Evolutionary conservation across 352 stramenopile genomes (phyloP), one percentile per base, ranked within the genome.

Genomic region (Paralagenidium karlingii): DNA sequence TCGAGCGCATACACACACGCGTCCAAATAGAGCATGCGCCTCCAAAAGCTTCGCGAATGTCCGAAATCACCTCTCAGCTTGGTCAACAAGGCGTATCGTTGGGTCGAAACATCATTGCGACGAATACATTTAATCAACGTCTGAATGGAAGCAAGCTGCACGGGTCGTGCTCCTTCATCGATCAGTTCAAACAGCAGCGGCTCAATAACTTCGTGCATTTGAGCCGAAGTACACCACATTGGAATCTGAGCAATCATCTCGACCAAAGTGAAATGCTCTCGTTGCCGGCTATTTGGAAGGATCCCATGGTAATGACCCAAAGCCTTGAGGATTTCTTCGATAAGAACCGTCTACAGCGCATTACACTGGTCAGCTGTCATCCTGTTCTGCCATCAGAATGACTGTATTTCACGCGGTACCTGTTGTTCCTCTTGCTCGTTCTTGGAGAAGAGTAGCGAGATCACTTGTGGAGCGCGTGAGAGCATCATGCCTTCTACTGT

Each of bases 181-280:
- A 86, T 71, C 3, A 84, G 53, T 26, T 83, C 76, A 40, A 86
- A 86, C 18, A 89, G 40, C 15, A 89, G 76, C 4, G 76, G 76
- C 19, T 80, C 71, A 26, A 85, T 54, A 51, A 71, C 73, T 29
- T 85, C 71, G 45, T 80, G 74, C 50, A 82, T 71, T 33, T 85
- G 71, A 9, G 58, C 40, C 6, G 65, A 64, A 10, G 71, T 66
- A 19, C 60, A 65, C 60, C 68, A 82, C 5, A 60, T 45, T 10
- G 67, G 66, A 29, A 88, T 79, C 16, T 63, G 55, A 15, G 69
- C 43, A 11, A 90, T 41, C 5, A 57, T 73, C 41, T 82, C 61
- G 26, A 90, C 54, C 46, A 86, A 77, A 18, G 53, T 43, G 15
- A 85, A 43, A 31, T 86, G 69, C 20, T 87, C 74, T 27, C 70